Percentiles rank a stretch among this genome's conserved stretches.
Conservation (phyloP, 768 basidiomycete genomes). For the Collybia mongolica region DNA sequence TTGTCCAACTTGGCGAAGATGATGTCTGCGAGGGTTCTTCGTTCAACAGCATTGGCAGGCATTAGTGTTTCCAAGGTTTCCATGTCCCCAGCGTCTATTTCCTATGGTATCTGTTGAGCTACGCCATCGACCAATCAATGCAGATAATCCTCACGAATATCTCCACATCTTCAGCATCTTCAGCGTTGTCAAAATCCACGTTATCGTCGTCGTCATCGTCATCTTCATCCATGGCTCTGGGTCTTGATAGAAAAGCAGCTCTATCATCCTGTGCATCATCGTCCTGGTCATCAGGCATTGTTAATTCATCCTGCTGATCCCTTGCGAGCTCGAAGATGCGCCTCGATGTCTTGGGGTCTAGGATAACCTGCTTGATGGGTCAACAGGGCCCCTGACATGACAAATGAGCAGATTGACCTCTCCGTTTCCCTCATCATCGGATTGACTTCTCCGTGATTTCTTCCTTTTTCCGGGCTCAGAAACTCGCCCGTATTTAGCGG, state of each 20-base stretch:
- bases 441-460: slow-evolving; percentile 48
- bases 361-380: slow-evolving; percentile 46
- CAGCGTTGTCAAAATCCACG: slow-evolving; percentile 31
- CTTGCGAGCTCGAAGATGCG: slow-evolving; percentile 91
- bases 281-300: slow-evolving; percentile 58
- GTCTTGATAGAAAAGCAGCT: slow-evolving; percentile 26
- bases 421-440: slow-evolving; percentile 49
- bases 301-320: slow-evolving; percentile 90
- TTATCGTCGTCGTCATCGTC: slow-evolving; percentile 43
- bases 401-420: slow-evolving; percentile 42
- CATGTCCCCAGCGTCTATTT: slow-evolving; percentile 91
- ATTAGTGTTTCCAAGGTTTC: slow-evolving; percentile 80
- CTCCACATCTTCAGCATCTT: slow-evolving; percentile 52
- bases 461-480: slow-evolving; percentile 75
- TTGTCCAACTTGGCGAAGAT: slow-evolving; percentile 91
- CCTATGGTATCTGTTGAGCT: slow-evolving; percentile 36
- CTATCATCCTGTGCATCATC: slow-evolving; percentile 38
- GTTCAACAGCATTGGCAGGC: slow-evolving; percentile 71
- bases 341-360: slow-evolving; percentile 80
- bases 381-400: slow-evolving; percentile 5
- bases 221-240: slow-evolving; percentile 40
- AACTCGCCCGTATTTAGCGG: slow-evolving; percentile 76
- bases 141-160: slow-evolving; percentile 48
- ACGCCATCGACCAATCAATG: slow-evolving; percentile 1
- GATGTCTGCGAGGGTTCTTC: slow-evolving; percentile 91